phyloP scores from a whole-genome alignment of 1,284 basidiomycete species.

The Fomitiporia mediterranea region DNA sequence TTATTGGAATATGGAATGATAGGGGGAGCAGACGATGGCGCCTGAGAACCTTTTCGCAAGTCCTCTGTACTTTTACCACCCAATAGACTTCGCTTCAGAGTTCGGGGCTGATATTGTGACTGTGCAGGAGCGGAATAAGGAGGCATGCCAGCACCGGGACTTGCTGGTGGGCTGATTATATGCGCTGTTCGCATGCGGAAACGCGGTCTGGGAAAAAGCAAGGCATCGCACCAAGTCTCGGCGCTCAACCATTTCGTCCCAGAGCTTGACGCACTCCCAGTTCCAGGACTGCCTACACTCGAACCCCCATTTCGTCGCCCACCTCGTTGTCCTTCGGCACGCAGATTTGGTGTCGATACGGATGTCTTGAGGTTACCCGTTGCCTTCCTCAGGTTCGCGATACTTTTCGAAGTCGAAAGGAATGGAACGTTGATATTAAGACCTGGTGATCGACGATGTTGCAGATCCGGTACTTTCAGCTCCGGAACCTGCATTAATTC shows the following conservation, averaged over 20 bases:
- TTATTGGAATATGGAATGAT: neutral
- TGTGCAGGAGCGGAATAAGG: slow-evolving; percentile 13
- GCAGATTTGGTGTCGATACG: slow-evolving; percentile 60
- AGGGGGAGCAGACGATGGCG: slow-evolving; percentile 14
- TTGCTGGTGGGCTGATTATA: slow-evolving; percentile 47
- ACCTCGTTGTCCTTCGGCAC: slow-evolving; percentile 24
- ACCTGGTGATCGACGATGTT: slow-evolving; percentile 1
- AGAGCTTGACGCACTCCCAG: slow-evolving; percentile 15
- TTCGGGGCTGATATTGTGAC: slow-evolving; percentile 6
- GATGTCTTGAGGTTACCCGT: slow-evolving; percentile 41
- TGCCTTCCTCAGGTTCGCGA: slow-evolving; percentile 15
- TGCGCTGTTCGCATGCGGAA: slow-evolving; percentile 43
- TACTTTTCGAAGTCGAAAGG: slow-evolving; percentile 24
- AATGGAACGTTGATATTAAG: slow-evolving; percentile 15
- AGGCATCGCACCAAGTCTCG: slow-evolving; percentile 75
- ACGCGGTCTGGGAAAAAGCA: slow-evolving; percentile 68
- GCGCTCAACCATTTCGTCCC: slow-evolving; percentile 58
- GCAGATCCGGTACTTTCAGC: slow-evolving; percentile 18
- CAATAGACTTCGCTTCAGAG: slow-evolving; percentile 5
- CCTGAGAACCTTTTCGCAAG: neutral
- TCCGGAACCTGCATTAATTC: slow-evolving; percentile 23
- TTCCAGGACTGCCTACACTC: slow-evolving; percentile 14
- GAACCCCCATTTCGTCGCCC: slow-evolving; percentile 18
- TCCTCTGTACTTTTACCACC: neutral
- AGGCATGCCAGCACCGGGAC: slow-evolving; percentile 33